These are phyloP conservation scores for Leersia perrieri DNA, from an alignment of 176 grass and related monocot species.

Conservation along the genomic window DNA sequence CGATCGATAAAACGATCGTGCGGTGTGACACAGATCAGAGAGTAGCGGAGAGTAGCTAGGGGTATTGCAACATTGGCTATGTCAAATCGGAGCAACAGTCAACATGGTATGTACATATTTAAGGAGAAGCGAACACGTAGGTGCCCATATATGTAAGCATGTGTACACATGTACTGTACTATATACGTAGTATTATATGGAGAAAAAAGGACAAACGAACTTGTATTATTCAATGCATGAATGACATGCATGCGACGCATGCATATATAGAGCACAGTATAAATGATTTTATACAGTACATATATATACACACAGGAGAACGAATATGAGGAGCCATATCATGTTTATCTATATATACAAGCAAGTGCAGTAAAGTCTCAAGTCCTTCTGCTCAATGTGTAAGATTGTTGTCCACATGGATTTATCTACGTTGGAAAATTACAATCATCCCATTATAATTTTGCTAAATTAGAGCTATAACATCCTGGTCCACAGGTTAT, in stretches of 20 bases:
- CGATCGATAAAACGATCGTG: neutral
- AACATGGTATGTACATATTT: neutral
- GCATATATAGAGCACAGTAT: neutral
- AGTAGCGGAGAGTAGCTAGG: neutral
- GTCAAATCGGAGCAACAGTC: slow-evolving; percentile 23
- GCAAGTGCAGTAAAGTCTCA: neutral
- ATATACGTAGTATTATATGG: neutral
- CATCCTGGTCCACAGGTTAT: too few relatives aligned
- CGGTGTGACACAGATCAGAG: neutral
- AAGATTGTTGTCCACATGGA: too few relatives aligned
- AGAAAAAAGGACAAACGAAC: neutral
- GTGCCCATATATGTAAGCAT: too few relatives aligned
- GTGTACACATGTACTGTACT: too few relatives aligned
- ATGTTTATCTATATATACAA: neutral
- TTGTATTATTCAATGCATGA: neutral
- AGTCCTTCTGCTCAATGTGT: too few relatives aligned
- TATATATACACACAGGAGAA: too few relatives aligned
- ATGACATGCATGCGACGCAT: neutral
- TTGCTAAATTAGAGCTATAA: too few relatives aligned
- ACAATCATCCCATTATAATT: too few relatives aligned
- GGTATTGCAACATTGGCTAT: neutral
- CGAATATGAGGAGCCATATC: slow-evolving; percentile 13
- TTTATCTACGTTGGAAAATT: too few relatives aligned
- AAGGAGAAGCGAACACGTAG: neutral
- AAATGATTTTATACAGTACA: neutral